Percentiles rank a stretch among this genome's conserved stretches.
Conservation (phyloP, 2,329 filamentous ascomycete species). For the Helotiales sp. region DNA sequence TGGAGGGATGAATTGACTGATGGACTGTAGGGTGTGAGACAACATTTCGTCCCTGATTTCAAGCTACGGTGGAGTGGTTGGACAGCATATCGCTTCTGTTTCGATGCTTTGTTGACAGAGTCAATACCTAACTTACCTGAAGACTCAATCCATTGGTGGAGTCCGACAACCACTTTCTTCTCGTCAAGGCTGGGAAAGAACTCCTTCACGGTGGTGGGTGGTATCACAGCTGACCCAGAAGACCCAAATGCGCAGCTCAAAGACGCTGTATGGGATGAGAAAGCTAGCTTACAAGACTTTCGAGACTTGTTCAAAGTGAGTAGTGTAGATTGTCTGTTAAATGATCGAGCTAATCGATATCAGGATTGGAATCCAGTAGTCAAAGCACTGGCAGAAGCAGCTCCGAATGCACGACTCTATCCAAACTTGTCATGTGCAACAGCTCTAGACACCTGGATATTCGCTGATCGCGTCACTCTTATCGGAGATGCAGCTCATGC, state of each 20-base stretch:
- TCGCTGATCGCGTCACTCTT: conserved; percentile 32
- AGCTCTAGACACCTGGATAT: conserved; percentile 33
- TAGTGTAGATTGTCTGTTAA: neutral
- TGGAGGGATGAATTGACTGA: neutral
- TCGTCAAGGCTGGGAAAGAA: conserved; percentile 29
- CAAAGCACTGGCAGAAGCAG: conserved; percentile 33
- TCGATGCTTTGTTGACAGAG: conserved; percentile 35
- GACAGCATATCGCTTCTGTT: conserved; percentile 38
- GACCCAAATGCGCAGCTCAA: conserved; percentile 18
- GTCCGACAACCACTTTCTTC: conserved; percentile 34
- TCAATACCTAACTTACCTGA: conserved; percentile 34
- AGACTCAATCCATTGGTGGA: conserved; percentile 38
- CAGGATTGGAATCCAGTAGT: conserved; percentile 39
- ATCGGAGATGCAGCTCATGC: conserved; percentile 41
- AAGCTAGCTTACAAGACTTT: conserved; percentile 29
- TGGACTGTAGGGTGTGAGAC: conserved; percentile 20
- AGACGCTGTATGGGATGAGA: conserved; percentile 29
- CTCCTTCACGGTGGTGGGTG: conserved; percentile 36
- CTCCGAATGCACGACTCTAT: conserved; percentile 35
- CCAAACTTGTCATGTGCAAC: conserved; percentile 35
- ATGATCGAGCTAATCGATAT: neutral
- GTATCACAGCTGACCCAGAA: conserved; percentile 25
- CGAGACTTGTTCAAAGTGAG: conserved; percentile 29
- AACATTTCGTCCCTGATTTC: conserved; percentile 30
- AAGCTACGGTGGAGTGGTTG: conserved; percentile 38